Base-by-base conservation (phyloP, 768 basidiomycete species). In the Mycena maculata region DNA sequence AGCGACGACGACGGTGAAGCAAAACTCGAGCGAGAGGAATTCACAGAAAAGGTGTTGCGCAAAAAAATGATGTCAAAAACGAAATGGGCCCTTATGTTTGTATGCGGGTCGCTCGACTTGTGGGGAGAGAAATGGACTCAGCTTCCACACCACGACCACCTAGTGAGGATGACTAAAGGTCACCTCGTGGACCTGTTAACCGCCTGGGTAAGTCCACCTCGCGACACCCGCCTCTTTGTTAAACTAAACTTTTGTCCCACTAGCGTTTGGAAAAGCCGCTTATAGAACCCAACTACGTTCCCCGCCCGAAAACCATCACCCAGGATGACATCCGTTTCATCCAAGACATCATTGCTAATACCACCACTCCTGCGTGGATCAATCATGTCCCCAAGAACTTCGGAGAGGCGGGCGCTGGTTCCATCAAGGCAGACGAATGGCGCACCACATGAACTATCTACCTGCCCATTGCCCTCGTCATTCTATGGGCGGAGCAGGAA, bases 371-470 rank as follows among this genome's bases (percentile, higher is more conserved):
- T 20, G 56, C 72, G 1, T 77, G 76, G 76, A 22, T 77, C 2
- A 56, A 67, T 60, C 68, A 71, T 13, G 73, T 78, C 7, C 79
- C 79, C 4, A n/a, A 41, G 13, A 72, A 79, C 41, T 79, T 69
- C 62, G 76, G 78, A 10, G 70, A 74, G 6, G 49, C 53, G 5
- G 61, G 36, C 7, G 77, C 78, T 7, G 78, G 82, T 4, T 75
- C 68, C 0, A 56, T 83, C 44, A 83, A 83, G 56, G 79, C 80
- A 2, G 79, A 79, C 30, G 71, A 83, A 59, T 83, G 81, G 81
- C 60, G 73, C 13, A 54, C 60, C 18, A 78, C 72, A 0, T n/a
- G n/a, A n/a, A n/a, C n/a, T n/a, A 63, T 81, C 15, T 77, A 77
- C 53, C 61, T 83, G 1, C 80, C 81, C 1, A 69, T 82, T 5